Percentiles rank a stretch among this genome's conserved stretches.
Evolutionary conservation across 1,284 basidiomycete species (phyloP).

Genomic region (Athelia sp.): DNA sequence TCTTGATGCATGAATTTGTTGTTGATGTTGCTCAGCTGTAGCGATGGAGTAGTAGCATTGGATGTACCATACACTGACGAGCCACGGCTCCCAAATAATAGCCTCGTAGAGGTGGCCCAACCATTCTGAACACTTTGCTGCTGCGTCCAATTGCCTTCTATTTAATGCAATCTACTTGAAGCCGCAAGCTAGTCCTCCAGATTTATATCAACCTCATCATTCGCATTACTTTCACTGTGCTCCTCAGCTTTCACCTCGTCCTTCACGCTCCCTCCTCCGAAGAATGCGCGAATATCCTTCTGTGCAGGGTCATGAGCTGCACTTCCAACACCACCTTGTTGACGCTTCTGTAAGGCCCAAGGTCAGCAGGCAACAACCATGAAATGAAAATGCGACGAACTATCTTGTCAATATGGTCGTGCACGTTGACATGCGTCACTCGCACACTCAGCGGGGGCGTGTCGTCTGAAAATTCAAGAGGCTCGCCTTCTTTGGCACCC

Average conservation of each 20-base stretch:
- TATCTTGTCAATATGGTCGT: constrained; percentile 50
- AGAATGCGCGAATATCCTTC: constrained; percentile 72
- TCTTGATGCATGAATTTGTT: no score
- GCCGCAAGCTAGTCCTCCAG: no score
- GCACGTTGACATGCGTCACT: constrained; percentile 49
- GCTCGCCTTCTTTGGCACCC: constrained; percentile 22
- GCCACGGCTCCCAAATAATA: no score
- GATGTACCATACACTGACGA: no score
- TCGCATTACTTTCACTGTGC: constrained; percentile 24
- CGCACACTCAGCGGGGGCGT: constrained; percentile 33
- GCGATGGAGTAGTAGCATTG: no score
- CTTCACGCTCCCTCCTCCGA: constrained; percentile 61
- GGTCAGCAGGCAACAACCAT: neutral
- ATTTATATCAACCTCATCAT: constrained; percentile 19
- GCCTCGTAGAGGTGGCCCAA: no score
- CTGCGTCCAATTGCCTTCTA: no score
- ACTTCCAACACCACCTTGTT: constrained; percentile 75
- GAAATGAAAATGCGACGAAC: constrained; percentile 35
- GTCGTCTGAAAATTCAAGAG: constrained; percentile 21
- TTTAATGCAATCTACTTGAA: no score
- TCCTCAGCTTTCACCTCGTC: constrained; percentile 20
- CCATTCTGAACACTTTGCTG: no score
- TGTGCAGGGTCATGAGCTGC: constrained; percentile 72
- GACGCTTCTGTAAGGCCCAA: constrained; percentile 51
- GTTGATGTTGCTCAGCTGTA: no score